These are phyloP conservation scores for Ramaria rubella DNA, from an alignment of 768 basidiomycete species.

Conservation along the genomic window DNA sequence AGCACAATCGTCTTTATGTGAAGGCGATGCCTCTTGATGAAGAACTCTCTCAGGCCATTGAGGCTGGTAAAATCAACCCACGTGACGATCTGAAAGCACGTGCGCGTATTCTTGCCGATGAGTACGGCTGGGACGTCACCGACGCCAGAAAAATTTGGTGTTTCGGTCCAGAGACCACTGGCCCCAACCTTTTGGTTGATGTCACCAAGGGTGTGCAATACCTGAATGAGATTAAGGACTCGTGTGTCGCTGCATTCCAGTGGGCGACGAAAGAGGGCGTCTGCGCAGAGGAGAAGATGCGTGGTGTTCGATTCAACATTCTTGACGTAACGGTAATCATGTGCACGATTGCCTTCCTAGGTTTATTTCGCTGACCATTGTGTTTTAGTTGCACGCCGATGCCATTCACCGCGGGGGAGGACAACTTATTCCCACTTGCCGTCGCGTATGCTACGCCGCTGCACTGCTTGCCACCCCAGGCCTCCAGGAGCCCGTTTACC, in stretches of 20 bases:
- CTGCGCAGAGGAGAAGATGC: conserved; percentile 96
- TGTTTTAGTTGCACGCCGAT: conserved; percentile 82
- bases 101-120: conserved; percentile 93
- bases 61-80: conserved; percentile 72
- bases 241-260: conserved; percentile 97
- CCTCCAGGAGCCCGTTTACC: conserved; percentile 95
- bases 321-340: conserved; percentile 75
- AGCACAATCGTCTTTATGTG: conserved; percentile 97
- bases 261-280: conserved; percentile 99
- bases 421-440: conserved; percentile 94
- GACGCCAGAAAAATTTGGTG: conserved; percentile 99
- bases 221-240: conserved; percentile 99
- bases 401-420: conserved; percentile 99
- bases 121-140: conserved; percentile 97
- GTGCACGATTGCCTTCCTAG: not conserved
- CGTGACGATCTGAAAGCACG: conserved; percentile 98
- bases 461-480: conserved; percentile 85
- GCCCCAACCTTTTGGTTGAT: conserved; percentile 94
- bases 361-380: conserved; percentile 1
- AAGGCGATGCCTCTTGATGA: conserved; percentile 93
- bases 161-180: conserved; percentile 98
- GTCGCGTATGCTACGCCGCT: conserved; percentile 94
- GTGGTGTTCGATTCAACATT: conserved; percentile 93
- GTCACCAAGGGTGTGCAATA: conserved; percentile 99
- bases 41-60: conserved; percentile 90